These are phyloP conservation scores for Talaromyces amestolkiae DNA, from an alignment of 2,329 filamentous ascomycete species.

Conservation along the genomic window DNA sequence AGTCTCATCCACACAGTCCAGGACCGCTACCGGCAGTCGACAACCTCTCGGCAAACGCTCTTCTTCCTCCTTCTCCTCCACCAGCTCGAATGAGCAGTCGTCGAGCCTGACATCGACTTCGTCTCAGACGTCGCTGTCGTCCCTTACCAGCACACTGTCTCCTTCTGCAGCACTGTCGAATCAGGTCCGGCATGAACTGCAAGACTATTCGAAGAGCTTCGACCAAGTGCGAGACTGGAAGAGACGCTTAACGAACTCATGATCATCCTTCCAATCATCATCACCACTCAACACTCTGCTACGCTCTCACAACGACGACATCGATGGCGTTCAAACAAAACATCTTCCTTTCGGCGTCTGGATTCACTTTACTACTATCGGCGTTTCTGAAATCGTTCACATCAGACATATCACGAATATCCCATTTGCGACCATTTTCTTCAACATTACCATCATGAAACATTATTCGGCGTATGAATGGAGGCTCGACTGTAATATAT, in stretches of 20 bases:
- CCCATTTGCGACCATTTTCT: background rate
- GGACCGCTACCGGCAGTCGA: conserved; percentile 15
- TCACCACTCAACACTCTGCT: background rate
- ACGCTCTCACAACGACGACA: background rate
- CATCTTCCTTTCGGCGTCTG: background rate
- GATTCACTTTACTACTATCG: background rate
- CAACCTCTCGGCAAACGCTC: conserved; percentile 25
- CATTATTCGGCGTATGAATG: background rate
- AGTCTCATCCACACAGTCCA: background rate
- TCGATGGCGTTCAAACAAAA: background rate
- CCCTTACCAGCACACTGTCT: conserved; percentile 64
- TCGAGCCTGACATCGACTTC: conserved; percentile 58
- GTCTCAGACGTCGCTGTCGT: conserved; percentile 80
- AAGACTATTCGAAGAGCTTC: conserved; percentile 83
- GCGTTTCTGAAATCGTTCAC: background rate
- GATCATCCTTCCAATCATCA: conserved; percentile 5
- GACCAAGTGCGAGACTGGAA: conserved; percentile 67
- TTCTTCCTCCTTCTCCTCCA: conserved; percentile 4
- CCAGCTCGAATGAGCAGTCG: conserved; percentile 6
- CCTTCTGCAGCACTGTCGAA: conserved; percentile 61
- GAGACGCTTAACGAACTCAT: conserved; percentile 37
- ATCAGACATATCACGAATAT: background rate
- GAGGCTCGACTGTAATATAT: conserved; percentile 6
- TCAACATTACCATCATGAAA: background rate
- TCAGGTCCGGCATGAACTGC: conserved; percentile 74